Conservation (phyloP, 345 rosid species). For the Punica granatum region DNA sequence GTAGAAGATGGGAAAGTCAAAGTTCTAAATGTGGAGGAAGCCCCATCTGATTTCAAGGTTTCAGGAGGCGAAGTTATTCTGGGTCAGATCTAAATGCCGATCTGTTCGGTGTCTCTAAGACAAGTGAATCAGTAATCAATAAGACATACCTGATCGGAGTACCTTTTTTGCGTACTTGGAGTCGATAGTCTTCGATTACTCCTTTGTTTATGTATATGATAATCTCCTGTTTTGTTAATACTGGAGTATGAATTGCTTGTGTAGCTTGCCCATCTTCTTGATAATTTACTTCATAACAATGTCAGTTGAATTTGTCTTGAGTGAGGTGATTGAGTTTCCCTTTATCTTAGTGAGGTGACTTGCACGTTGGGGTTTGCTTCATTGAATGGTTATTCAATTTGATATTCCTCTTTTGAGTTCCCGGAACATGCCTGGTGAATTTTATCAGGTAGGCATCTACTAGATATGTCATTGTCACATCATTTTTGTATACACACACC, state of each 20-base stretch:
- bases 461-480: no score
- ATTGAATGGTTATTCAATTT: background rate
- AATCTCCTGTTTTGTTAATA: background rate
- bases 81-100: slow-evolving; percentile 49
- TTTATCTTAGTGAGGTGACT: no score
- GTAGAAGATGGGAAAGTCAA: slow-evolving; percentile 79
- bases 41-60: slow-evolving; percentile 85
- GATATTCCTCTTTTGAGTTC: background rate
- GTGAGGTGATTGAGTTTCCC: no score
- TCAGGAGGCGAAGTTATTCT: slow-evolving; percentile 68
- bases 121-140: background rate
- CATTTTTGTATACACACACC: no score
- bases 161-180: background rate
- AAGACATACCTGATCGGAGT: background rate
- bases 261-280: no score
- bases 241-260: background rate
- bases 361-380: no score
- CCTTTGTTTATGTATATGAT: background rate
- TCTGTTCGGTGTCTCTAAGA: background rate
- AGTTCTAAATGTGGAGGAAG: slow-evolving; percentile 73
- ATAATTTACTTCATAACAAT: no score
- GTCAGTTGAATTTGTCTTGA: no score
- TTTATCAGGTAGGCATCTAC: no score
- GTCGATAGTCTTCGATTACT: background rate
- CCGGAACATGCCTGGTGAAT: no score